These are phyloP conservation scores for Moesziomyces sp. DNA, from an alignment of 1,284 basidiomycete genomes.

Conservation along the genomic window DNA sequence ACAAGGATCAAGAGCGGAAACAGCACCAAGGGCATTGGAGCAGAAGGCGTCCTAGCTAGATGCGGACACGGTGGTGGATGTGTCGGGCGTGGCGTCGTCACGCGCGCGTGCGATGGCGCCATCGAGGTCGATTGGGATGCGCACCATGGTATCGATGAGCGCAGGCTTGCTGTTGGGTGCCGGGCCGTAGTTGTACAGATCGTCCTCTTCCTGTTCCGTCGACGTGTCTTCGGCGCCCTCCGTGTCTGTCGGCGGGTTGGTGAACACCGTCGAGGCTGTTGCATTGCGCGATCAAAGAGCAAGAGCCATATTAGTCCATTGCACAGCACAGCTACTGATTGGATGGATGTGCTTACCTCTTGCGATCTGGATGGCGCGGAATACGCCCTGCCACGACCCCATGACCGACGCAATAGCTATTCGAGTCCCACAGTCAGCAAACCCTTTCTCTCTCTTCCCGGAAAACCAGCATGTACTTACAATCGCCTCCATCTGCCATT, in stretches of 20 bases:
- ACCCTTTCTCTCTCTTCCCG: not conserved
- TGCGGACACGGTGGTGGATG: slow-evolving; percentile 9
- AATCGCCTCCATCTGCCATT: slow-evolving; percentile 59
- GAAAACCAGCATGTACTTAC: slow-evolving; percentile 27
- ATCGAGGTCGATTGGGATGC: slow-evolving; percentile 51
- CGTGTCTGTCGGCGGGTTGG: slow-evolving; percentile 4
- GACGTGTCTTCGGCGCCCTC: slow-evolving; percentile 18
- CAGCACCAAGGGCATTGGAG: too few relatives aligned
- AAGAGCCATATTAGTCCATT: too few relatives aligned
- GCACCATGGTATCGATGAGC: slow-evolving; percentile 51
- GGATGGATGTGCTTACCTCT: slow-evolving; percentile 33
- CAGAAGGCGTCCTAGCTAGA: not conserved
- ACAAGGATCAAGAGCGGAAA: not conserved
- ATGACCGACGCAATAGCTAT: slow-evolving; percentile 63
- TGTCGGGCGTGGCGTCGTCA: slow-evolving; percentile 19
- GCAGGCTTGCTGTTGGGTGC: slow-evolving; percentile 30
- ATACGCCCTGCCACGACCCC: slow-evolving; percentile 64
- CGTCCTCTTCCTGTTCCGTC: slow-evolving; percentile 33
- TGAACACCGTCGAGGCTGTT: slow-evolving; percentile 36
- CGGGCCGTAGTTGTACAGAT: slow-evolving; percentile 37
- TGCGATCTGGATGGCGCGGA: slow-evolving; percentile 64
- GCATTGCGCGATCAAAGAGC: too few relatives aligned
- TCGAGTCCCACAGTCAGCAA: not conserved
- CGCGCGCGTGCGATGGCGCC: slow-evolving; percentile 26
- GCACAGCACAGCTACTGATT: too few relatives aligned